phyloP scores from a whole-genome alignment of 208 protist genomes.

The Naegleria lovaniensis region DNA sequence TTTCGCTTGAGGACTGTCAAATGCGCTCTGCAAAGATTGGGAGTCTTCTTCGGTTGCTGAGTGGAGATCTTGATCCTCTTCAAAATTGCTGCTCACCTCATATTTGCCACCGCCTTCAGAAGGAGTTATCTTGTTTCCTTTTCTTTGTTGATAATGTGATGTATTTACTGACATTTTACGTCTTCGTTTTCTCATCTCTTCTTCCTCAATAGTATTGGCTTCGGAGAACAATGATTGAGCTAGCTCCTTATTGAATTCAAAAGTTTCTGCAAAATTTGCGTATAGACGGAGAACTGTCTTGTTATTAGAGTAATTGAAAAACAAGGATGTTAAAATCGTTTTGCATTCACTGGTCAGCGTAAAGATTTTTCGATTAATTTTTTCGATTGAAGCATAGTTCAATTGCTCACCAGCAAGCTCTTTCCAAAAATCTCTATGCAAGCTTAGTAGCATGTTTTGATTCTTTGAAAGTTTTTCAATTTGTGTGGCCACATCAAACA shows the following conservation, averaged over 20 bases:
- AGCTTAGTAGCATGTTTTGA: neutral
- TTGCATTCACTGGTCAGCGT: neutral
- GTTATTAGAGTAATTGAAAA: neutral
- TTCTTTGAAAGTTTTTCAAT: neutral
- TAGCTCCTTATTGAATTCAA: neutral
- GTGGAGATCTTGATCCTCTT: too few species aligned
- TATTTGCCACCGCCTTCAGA: too few species aligned
- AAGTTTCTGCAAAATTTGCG: neutral
- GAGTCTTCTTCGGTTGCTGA: too few species aligned
- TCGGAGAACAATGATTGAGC: neutral
- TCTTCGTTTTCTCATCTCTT: neutral
- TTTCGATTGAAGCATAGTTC: neutral
- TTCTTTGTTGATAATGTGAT: too few species aligned
- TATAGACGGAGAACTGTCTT: neutral
- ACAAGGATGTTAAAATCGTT: neutral
- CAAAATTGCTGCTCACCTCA: too few species aligned
- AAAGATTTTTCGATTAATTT: neutral
- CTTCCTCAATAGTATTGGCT: neutral
- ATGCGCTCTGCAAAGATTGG: too few species aligned
- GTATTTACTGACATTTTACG: too few species aligned
- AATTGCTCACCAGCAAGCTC: neutral
- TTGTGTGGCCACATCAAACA: neutral
- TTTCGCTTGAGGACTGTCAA: too few species aligned
- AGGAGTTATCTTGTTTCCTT: too few species aligned
- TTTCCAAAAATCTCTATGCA: neutral